Evolutionary conservation across 2,329 filamentous ascomycete genomes (phyloP), one percentile per base, ranked within the genome.

Genomic region (Trichophyton simii): DNA sequence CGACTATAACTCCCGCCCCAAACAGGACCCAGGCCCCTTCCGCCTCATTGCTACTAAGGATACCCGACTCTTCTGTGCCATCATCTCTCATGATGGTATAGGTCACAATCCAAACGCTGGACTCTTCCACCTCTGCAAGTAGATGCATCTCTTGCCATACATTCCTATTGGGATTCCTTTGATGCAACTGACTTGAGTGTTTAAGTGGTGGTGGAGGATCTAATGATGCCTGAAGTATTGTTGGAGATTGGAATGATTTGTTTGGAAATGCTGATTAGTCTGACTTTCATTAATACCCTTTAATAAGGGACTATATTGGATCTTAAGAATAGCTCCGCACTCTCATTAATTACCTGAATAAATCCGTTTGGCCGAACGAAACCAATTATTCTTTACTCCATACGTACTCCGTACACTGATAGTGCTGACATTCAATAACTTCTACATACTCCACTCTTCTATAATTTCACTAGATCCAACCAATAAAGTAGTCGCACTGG

Each of bases 361-460:
- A 31, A 31, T 31, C 28, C 28, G 28, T 31, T 31, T 31, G 5
- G 28, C 28, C 28, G 28, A 31, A 31, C 5, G 5, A 31, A 31
- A 31, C 28, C 5, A 31, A 8, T 31, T 31, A 6, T 31, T 31
- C 28, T 31, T 7, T 31, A 31, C 28, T 31, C 28, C 6, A 6
- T 6, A 31, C 6, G 6, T 6, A 31, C 28, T 7, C 28, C 6
- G 6, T 6, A 31, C 28, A 7, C 28, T 31, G 6, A 31, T 6
- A 31, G 5, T 31, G 7, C 28, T 6, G n/a, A 1, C 18, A 44
- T 18, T n/a, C n/a, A 18, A 36, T 48, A 31, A 7, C 42, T 44
- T 11, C 58, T 59, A 64, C 44, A 62, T 34, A 25, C 41, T 42
- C 73, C 73, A 76, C 62, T 76, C 70, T 59, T 75, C 70, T 31